Base-by-base conservation (phyloP, 345 rosid genomes). In the Populus deltoides region DNA sequence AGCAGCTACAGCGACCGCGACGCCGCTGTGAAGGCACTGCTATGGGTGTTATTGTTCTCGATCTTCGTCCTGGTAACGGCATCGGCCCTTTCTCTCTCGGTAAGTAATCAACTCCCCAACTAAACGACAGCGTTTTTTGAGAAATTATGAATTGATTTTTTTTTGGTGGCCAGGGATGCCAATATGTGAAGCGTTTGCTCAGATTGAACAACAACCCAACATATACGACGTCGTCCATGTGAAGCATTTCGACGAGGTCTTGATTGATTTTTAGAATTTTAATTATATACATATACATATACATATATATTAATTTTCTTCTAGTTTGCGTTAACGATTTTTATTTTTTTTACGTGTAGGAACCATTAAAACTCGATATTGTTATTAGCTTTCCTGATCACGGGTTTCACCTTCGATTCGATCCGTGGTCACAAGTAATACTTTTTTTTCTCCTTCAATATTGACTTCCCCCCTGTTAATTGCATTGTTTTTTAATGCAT, bases 371-470 rank as follows among this genome's bases (percentile, higher is more conserved):
- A 74, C 76, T 93, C 62, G 99, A 96, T 83, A 86, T 93, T n/a
- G 94, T 96, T 47, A 90, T 96, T 68, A 90, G 99, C 87, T 92
- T 93, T 82, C 99, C 98, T 0, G 99, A 96, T 85, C 98, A 96
- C 70, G 99, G 99, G 2, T 96, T 96, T 84, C 98, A 96, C 81
- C 93, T 96, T 51, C 90, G 98, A 6, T 96, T 96, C 78, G 99
- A 96, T 87, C 94, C 99, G 43, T 93, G 94, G 97, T 93, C 99
- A n/a, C 99, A 96, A 94, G 99, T 93, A 79, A 70, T 73, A 18
- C 72, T 74, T 69, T 16, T 63, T 31, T 38, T 7, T 13, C 51
- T 7, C 51, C 53, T 45, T 39, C 45, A 45, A 29, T 55, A 57
- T 62, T 24, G 49, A 25, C 25, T 15, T 7, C 4, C 3, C 41